Evolutionary conservation across 2,329 filamentous ascomycete species (phyloP).

Genomic region (Acrodontium crateriforme): DNA sequence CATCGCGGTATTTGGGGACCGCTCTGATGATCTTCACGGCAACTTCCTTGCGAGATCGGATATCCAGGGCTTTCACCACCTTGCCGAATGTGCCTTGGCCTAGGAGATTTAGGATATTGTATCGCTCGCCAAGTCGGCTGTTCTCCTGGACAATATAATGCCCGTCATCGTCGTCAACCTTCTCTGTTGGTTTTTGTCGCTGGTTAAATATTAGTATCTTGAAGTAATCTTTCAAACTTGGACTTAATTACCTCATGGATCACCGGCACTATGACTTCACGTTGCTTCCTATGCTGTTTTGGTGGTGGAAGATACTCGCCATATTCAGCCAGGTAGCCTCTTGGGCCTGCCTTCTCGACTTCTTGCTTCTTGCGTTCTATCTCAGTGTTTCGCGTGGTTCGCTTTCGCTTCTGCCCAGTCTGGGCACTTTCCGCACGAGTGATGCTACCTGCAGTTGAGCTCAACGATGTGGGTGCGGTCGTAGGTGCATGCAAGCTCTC

Average conservation of each 20-base stretch:
- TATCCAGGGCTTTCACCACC: conserved; percentile 84
- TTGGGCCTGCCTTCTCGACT: conserved; percentile 12
- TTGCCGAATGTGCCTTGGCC: conserved; percentile 98
- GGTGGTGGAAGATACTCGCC: conserved; percentile 73
- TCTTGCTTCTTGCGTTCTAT: conserved; percentile 19
- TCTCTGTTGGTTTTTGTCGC: conserved; percentile 34
- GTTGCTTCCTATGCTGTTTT: conserved; percentile 79
- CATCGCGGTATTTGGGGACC: conserved; percentile 95
- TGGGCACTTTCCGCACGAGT: conserved; percentile 51
- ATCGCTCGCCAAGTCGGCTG: conserved; percentile 73
- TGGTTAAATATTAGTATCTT: conserved; percentile 7
- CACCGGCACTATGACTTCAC: conserved; percentile 45
- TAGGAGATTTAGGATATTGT: conserved; percentile 76
- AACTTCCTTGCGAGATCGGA: conserved; percentile 61
- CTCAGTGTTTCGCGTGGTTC: conserved; percentile 39
- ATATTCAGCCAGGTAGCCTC: conserved; percentile 21
- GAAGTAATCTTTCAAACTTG: conserved; percentile 1
- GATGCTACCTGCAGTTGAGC: conserved; percentile 48
- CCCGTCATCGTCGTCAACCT: conserved; percentile 90
- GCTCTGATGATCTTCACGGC: conserved; percentile 98
- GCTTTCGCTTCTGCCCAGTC: conserved; percentile 80
- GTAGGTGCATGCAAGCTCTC: conserved; percentile 52
- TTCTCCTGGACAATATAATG: conserved; percentile 92
- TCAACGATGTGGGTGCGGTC: conserved; percentile 66
- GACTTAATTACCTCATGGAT: conserved; percentile 41